Percentiles rank a stretch among this genome's conserved stretches.
phyloP scores from a whole-genome alignment of 2,329 filamentous ascomycete species.

The Alternaria viburni region DNA sequence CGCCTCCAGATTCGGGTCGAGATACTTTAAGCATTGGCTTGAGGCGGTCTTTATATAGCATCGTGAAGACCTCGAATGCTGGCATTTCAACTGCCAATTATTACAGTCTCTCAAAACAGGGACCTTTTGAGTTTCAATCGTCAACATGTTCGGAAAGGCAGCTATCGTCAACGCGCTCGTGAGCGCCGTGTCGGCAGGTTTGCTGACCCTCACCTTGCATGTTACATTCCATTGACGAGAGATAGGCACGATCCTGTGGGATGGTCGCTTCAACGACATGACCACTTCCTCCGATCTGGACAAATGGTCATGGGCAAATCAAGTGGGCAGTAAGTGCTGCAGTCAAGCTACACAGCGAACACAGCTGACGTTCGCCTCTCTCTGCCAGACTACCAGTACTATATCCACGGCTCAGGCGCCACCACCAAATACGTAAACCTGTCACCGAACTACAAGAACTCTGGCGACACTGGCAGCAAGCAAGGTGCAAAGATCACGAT shows the following conservation, averaged over 20 bases:
- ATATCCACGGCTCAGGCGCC: slow-evolving; percentile 69
- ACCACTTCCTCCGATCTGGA: slow-evolving; percentile 61
- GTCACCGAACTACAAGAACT: slow-evolving; percentile 67
- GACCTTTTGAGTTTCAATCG: neutral
- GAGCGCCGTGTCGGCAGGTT: slow-evolving; percentile 43
- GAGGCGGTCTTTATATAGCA: slow-evolving; percentile 27
- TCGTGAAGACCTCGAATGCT: neutral
- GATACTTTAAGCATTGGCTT: neutral
- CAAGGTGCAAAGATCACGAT: slow-evolving; percentile 75
- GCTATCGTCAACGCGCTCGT: slow-evolving; percentile 37
- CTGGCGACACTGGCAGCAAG: slow-evolving; percentile 64
- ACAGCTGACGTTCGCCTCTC: neutral
- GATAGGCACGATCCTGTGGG: slow-evolving; percentile 64
- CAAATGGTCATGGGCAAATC: slow-evolving; percentile 71
- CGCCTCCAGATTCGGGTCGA: slow-evolving; percentile 15
- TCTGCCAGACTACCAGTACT: slow-evolving; percentile 56
- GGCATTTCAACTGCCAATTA: neutral
- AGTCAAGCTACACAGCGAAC: too few relatives aligned
- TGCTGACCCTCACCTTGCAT: neutral
- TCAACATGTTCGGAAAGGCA: slow-evolving; percentile 42
- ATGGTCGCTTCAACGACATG: slow-evolving; percentile 70
- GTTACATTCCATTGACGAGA: neutral
- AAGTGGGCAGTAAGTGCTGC: slow-evolving; percentile 70
- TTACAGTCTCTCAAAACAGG: neutral
- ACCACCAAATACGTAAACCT: slow-evolving; percentile 68